Conservation (phyloP, 495 filamentous ascomycete genomes). For the Hyphodiscus hymeniophilus region DNA sequence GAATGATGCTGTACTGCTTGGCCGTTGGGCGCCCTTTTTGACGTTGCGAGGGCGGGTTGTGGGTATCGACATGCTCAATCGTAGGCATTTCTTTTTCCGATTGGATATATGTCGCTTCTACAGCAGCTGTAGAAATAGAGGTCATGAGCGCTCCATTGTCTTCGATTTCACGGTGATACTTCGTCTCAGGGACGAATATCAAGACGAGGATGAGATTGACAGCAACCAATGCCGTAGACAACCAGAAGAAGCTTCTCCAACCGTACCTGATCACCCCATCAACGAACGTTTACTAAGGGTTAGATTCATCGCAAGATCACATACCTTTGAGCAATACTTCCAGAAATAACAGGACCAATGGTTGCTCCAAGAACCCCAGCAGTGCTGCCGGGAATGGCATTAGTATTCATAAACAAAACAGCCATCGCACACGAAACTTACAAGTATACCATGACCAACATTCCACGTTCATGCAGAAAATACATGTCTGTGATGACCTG, state of each 20-base stretch:
- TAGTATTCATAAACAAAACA: no score
- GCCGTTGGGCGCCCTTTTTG: conserved; percentile 44
- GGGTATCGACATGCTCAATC: neutral
- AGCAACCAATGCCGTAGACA: conserved; percentile 41
- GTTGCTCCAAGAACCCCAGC: neutral
- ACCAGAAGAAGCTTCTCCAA: conserved; percentile 52
- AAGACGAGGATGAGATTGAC: conserved; percentile 36
- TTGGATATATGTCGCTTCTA: no score
- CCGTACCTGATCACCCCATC: conserved; percentile 4
- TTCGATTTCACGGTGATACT: no score
- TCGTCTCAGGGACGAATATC: conserved; percentile 51
- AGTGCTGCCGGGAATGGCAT: conserved; percentile 23
- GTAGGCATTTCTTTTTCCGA: no score
- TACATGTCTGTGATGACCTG: conserved; percentile 53
- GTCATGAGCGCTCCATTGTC: no score
- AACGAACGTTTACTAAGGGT: no score
- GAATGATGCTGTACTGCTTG: conserved; percentile 45
- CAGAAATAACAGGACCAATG: neutral
- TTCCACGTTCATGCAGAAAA: conserved; percentile 31
- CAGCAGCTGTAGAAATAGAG: no score
- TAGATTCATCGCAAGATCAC: neutral
- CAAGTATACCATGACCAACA: neutral
- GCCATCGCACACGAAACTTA: no score
- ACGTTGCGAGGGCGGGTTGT: neutral
- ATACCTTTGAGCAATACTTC: neutral